These are phyloP conservation scores for Mycena chlorophos DNA, from an alignment of 768 basidiomycete genomes.

Conservation along the genomic window DNA sequence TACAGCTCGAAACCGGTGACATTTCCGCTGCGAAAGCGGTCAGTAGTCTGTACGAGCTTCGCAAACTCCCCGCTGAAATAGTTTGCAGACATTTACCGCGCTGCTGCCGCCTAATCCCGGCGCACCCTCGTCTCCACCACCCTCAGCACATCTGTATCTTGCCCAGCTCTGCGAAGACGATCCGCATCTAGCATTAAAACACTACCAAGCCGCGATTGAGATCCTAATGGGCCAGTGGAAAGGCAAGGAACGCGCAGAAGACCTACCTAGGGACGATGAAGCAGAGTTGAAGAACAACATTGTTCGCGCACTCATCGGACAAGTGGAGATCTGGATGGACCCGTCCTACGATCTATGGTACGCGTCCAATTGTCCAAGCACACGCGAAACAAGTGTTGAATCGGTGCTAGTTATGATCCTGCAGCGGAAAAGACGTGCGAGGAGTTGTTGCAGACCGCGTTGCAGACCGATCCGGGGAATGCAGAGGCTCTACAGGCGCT, in stretches of 20 bases:
- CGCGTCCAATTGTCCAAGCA: constrained; percentile 23
- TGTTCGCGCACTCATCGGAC: constrained; percentile 78
- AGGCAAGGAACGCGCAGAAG: constrained; percentile 63
- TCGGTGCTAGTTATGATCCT: constrained; percentile 64
- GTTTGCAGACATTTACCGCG: constrained; percentile 57
- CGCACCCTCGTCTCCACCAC: constrained; percentile 62
- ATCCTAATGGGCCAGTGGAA: constrained; percentile 68
- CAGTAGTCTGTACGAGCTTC: constrained; percentile 22
- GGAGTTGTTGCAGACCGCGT: constrained; percentile 67
- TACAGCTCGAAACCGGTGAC: constrained; percentile 78
- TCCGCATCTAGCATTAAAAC: constrained; percentile 66
- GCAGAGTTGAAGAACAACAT: constrained; percentile 64
- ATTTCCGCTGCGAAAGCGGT: constrained; percentile 71
- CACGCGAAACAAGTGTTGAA: neutral
- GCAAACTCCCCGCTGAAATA: constrained; percentile 3
- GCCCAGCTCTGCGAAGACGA: constrained; percentile 82
- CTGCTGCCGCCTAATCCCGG: constrained; percentile 61
- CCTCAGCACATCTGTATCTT: constrained; percentile 85
- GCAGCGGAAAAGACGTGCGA: constrained; percentile 84
- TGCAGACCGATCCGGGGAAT: constrained; percentile 72
- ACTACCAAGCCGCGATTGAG: constrained; percentile 82
- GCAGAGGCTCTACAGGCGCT: constrained; percentile 77
- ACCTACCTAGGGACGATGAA: constrained; percentile 46
- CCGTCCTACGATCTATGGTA: constrained; percentile 85
- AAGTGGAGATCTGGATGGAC: constrained; percentile 98